Evolutionary conservation across 805 yeast species (phyloP), one percentile per base, ranked within the genome.

Genomic region (Yarrowia hollandica): DNA sequence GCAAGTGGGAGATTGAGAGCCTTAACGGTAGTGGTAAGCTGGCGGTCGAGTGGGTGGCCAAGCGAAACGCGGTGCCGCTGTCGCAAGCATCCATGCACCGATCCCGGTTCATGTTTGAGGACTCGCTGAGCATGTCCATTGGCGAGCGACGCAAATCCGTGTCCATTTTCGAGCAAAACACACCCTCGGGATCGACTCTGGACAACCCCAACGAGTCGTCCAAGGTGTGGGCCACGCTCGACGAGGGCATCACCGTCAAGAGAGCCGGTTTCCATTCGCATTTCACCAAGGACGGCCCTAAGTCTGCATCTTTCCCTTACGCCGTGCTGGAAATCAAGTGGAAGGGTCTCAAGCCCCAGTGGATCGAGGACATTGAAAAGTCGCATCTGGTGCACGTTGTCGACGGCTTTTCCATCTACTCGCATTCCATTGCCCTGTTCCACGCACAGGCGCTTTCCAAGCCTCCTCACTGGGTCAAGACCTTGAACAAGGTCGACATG

Each of bases 311-410:
- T 0, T 80, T 82, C 64, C 84, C 85, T 2, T 78, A 79, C 64
- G 75, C 82, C 0, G 72, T 80, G 0, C 68, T 83, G 26, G 80
- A 79, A 59, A 67, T 83, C 19, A 69, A 79, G 18, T 80, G 80
- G 72, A 75, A 74, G 31, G 73, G 73, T 8, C 33, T 63, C 14
- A 64, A 68, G 46, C 81, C 80, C 0, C 50, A 63, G 1, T 68
- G 74, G 65, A 64, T 83, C 7, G 66, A 66, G 37, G 70, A 74
- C 5, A 67, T 83, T 25, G 70, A 74, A 21, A 63, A 70, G 21
- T 79, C 84, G 4, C 83, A 81, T 65, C 67, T 83, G 16, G 76
- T 81, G 12, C 75, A 75, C 66, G 71, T 73, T 31, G 78, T 82
- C 38, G 77, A 78, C 55, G 69, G 67, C 2, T 75, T 76, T 57